phyloP scores from a whole-genome alignment of 2,329 filamentous ascomycete species.

The Penicillium fuscoglaucum region DNA sequence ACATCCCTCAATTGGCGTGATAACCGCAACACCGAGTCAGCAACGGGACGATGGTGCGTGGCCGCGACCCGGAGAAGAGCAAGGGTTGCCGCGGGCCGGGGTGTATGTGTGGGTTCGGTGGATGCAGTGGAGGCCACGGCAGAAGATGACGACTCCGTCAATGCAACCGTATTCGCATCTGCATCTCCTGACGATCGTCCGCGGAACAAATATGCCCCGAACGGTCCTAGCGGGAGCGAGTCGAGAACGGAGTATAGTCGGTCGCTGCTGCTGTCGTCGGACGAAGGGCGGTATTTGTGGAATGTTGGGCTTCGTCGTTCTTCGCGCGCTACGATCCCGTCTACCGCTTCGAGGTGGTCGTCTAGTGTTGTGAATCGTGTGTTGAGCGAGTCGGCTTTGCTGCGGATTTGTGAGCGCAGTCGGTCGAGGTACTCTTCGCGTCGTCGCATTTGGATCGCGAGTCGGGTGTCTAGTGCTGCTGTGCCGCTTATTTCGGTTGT shows the following conservation, averaged over 20 bases:
- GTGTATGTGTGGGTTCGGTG: not conserved
- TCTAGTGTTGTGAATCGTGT: conserved; percentile 34
- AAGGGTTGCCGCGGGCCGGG: conserved; percentile 17
- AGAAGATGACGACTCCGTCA: conserved; percentile 12
- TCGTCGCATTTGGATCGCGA: conserved; percentile 33
- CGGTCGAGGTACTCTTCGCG: conserved; percentile 37
- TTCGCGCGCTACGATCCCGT: conserved; percentile 31
- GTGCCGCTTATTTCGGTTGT: conserved; percentile 12
- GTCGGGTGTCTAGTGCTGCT: conserved; percentile 29
- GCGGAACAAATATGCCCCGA: conserved; percentile 9
- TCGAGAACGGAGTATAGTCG: conserved; percentile 15
- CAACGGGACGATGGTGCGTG: conserved; percentile 31
- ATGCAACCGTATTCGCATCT: not conserved
- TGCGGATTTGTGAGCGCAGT: conserved; percentile 34
- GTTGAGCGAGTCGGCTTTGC: conserved; percentile 34
- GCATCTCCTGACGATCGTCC: conserved; percentile 13
- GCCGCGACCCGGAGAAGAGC: conserved; percentile 28
- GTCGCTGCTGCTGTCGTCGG: conserved; percentile 2
- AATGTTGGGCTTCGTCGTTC: conserved; percentile 12
- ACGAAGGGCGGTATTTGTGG: not conserved
- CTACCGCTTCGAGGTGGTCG: conserved; percentile 39
- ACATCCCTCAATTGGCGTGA: conserved; percentile 27
- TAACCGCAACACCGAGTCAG: conserved; percentile 27
- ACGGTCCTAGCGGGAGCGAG: conserved; percentile 14
- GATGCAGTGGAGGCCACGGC: conserved; percentile 4